These are phyloP conservation scores for Talaromyces atroroseus DNA, from an alignment of 2,329 filamentous ascomycete genomes.

Conservation along the genomic window DNA sequence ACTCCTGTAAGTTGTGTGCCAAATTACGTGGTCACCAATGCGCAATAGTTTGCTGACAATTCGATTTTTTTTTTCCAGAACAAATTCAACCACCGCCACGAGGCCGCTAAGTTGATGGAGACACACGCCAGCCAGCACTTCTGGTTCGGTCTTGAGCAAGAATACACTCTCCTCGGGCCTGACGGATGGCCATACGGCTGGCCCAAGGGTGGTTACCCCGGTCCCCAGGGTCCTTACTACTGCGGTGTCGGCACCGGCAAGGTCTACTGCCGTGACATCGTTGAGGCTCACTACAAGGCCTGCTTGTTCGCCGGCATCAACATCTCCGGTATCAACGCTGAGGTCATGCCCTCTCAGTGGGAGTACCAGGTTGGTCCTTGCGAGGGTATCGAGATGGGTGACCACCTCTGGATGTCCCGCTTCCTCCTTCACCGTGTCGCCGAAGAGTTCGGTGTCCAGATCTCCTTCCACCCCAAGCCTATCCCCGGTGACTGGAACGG, in stretches of 20 bases:
- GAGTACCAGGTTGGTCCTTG: slow-evolving; percentile 96
- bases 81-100: slow-evolving; percentile 97
- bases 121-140: slow-evolving; percentile 74
- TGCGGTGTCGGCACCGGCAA: slow-evolving; percentile 96
- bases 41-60: background rate
- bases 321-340: slow-evolving; percentile 97
- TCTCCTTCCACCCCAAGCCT: slow-evolving; percentile 93
- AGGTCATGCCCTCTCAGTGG: slow-evolving; percentile 98
- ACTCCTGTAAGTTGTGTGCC: slow-evolving; percentile 50
- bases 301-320: slow-evolving; percentile 84
- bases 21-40: background rate
- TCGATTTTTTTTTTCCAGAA: slow-evolving; percentile 47
- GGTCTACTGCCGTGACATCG: slow-evolving; percentile 96
- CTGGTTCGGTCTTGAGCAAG: slow-evolving; percentile 98
- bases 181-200: slow-evolving; percentile 89
- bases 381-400: slow-evolving; percentile 82
- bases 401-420: slow-evolving; percentile 91
- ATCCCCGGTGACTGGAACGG: slow-evolving; percentile 97
- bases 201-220: slow-evolving; percentile 81
- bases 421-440: slow-evolving; percentile 87
- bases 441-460: slow-evolving; percentile 94
- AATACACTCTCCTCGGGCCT: slow-evolving; percentile 88
- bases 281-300: slow-evolving; percentile 89
- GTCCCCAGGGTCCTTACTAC: slow-evolving; percentile 92
- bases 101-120: slow-evolving; percentile 85